Percentiles rank a stretch among this genome's conserved stretches.
Conservation (phyloP, 441 rosid species). For the Syzygium syzygioides region DNA sequence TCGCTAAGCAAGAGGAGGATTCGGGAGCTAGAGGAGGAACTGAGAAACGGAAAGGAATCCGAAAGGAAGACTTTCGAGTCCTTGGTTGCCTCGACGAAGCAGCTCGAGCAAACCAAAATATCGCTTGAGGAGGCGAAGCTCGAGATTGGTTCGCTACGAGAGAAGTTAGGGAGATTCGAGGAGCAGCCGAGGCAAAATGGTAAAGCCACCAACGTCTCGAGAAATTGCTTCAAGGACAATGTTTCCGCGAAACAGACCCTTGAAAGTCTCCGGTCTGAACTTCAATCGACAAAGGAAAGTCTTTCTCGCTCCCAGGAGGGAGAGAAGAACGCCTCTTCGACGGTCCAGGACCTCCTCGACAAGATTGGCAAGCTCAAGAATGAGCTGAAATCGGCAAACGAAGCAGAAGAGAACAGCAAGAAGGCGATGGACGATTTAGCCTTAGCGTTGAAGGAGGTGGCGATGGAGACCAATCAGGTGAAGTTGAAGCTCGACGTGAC, state of each 20-base stretch:
- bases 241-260: constrained; percentile 17
- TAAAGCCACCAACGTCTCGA: constrained; percentile 15
- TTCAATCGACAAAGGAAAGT: constrained; percentile 19
- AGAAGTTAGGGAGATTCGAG: constrained; percentile 15
- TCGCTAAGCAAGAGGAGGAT: constrained; percentile 16
- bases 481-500: constrained; percentile 43
- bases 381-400: constrained; percentile 43
- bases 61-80: constrained; percentile 30
- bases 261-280: constrained; percentile 25
- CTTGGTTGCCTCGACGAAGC: constrained; percentile 23
- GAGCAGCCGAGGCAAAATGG: constrained; percentile 5
- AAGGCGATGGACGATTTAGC: constrained; percentile 89
- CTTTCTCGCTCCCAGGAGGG: constrained; percentile 24
- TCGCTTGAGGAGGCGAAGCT: constrained; percentile 35
- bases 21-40: constrained; percentile 31
- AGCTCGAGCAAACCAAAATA: constrained; percentile 37
- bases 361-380: constrained; percentile 32
- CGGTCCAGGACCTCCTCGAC: constrained; percentile 16
- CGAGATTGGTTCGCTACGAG: constrained; percentile 24
- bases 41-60: constrained; percentile 17
- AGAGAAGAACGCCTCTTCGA: constrained; percentile 25
- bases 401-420: constrained; percentile 70
- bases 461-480: constrained; percentile 36
- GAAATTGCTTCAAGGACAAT: constrained; percentile 12
- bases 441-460: constrained; percentile 70